A percentile compares a stretch with the other conserved stretches of the same genome.
Conservation (phyloP, 305 asterid species). For the Fraxinus sp. region DNA sequence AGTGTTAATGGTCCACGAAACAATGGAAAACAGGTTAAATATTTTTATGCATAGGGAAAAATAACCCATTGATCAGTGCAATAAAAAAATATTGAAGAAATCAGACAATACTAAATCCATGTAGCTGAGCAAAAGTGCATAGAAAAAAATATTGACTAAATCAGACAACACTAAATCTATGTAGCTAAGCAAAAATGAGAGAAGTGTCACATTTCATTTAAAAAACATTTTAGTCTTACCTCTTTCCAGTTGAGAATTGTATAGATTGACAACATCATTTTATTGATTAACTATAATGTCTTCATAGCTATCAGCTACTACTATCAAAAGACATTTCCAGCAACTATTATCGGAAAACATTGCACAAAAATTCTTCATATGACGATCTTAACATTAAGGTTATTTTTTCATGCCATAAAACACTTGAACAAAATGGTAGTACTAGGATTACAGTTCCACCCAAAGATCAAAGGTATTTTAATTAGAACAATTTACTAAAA, state of each 20-base stretch:
- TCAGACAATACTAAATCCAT: no score
- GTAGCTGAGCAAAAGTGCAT: no score
- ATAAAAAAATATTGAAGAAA: no score
- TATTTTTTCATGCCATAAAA: background rate
- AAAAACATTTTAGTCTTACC: no score
- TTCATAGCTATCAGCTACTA: background rate
- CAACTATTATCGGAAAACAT: background rate
- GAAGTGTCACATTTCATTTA: background rate
- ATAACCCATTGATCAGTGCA: background rate
- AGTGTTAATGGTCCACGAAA: no score
- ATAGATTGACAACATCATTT: background rate
- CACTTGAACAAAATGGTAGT: background rate
- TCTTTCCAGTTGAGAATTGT: background rate
- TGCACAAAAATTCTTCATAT: background rate
- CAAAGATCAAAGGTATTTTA: background rate
- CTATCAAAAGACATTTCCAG: background rate
- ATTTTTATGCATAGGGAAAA: background rate
- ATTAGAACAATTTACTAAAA: background rate
- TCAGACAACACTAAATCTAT: background rate
- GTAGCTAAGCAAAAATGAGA: background rate
- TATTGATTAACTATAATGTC: background rate
- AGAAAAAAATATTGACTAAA: no score
- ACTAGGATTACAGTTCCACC: background rate
- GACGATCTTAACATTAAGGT: background rate
- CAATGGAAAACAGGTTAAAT: no score